These are phyloP conservation scores for Lagenidium sp. DNA, from an alignment of 352 stramenopile species.

Conservation along the genomic window DNA sequence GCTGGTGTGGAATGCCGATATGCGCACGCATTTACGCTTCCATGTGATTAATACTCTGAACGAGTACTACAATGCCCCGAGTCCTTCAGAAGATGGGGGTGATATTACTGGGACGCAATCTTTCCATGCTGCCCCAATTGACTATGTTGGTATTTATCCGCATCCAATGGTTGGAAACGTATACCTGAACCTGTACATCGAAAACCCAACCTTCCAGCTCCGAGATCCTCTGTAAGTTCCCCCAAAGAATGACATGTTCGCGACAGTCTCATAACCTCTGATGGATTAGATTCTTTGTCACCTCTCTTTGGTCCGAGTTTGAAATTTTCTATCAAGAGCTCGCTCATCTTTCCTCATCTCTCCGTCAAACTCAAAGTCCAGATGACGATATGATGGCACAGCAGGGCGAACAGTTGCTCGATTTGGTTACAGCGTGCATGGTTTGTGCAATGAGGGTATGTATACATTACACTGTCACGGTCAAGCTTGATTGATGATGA, in stretches of 20 bases:
- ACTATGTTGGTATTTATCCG: constrained; percentile 66
- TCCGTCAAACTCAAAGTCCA: constrained; percentile 50
- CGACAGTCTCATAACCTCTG: constrained; percentile 1
- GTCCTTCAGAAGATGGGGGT: background rate
- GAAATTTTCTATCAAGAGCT: constrained; percentile 64
- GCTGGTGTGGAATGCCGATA: constrained; percentile 90
- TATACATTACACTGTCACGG: background rate
- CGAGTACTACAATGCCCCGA: constrained; percentile 44
- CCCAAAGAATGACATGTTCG: no score
- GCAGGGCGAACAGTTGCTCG: constrained; percentile 52
- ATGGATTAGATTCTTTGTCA: constrained; percentile 64
- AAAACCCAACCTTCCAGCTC: constrained; percentile 89
- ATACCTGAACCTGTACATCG: constrained; percentile 90
- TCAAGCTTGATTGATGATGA: background rate
- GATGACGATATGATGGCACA: constrained; percentile 58
- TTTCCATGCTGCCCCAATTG: constrained; percentile 52
- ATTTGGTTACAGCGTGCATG: constrained; percentile 72
- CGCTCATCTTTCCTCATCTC: constrained; percentile 46
- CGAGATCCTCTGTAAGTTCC: constrained; percentile 76
- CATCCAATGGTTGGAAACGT: constrained; percentile 78
- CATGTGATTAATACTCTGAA: constrained; percentile 71
- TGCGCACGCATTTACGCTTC: constrained; percentile 76
- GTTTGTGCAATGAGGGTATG: constrained; percentile 65
- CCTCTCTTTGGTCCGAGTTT: constrained; percentile 73
- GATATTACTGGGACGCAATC: constrained; percentile 16